Conservation (phyloP, 129 eudicot genomes). For the Flaveria ramosissima region DNA sequence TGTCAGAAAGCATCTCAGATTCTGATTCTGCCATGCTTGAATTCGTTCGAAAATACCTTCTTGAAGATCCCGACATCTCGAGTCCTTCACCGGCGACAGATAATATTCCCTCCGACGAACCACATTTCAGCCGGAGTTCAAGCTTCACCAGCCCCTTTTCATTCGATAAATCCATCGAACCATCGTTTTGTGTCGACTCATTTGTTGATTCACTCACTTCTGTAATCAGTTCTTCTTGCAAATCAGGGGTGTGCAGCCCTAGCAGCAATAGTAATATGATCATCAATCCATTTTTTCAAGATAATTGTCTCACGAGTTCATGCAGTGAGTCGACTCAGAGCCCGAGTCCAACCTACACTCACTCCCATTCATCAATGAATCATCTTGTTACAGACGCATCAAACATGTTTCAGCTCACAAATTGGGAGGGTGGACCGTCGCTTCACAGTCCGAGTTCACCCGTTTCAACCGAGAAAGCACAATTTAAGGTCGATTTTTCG, state of each 20-base stretch:
- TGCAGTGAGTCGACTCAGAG: conserved; percentile 35
- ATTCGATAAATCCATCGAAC: conserved; percentile 20
- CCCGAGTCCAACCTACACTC: conserved; percentile 26
- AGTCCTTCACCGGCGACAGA: conserved; percentile 25
- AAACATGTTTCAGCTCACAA: conserved; percentile 23
- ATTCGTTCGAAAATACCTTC: conserved; percentile 40
- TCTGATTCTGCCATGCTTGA: conserved; percentile 53
- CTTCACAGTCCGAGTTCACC: conserved; percentile 33
- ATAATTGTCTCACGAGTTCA: conserved; percentile 28
- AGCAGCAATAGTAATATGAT: not conserved
- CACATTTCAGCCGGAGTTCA: conserved; percentile 35
- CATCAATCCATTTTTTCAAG: conserved; percentile 23
- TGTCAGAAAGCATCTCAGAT: conserved; percentile 48
- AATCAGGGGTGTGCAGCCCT: conserved; percentile 27
- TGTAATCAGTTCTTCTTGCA: conserved; percentile 23
- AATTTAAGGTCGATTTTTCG: conserved; percentile 33
- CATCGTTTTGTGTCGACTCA: conserved; percentile 30
- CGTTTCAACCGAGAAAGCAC: conserved; percentile 1
- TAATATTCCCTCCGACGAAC: conserved; percentile 21
- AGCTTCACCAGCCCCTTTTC: conserved; percentile 40
- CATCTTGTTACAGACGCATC: conserved; percentile 24
- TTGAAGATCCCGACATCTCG: conserved; percentile 37
- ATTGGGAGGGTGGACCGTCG: conserved; percentile 31
- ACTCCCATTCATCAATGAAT: conserved; percentile 26
- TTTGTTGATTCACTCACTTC: conserved; percentile 40